Conservation (phyloP, 2,329 filamentous ascomycete genomes). For the Fusarium palustre region DNA sequence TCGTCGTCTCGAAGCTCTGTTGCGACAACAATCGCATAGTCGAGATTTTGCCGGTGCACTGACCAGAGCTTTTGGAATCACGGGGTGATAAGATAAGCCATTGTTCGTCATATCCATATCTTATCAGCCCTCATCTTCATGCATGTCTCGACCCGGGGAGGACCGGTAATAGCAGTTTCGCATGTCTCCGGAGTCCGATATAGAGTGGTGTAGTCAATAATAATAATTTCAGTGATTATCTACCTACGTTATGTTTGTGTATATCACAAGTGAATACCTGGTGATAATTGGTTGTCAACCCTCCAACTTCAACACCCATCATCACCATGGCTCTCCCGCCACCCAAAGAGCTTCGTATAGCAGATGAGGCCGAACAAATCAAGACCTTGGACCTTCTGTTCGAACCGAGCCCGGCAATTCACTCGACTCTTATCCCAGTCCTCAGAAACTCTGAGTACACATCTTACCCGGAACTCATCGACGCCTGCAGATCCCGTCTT, state of each 20-base stretch:
- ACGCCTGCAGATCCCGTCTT: slow-evolving; percentile 72
- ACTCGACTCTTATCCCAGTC: slow-evolving; percentile 75
- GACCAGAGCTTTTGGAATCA: slow-evolving; percentile 46
- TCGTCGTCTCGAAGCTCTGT: slow-evolving; percentile 42
- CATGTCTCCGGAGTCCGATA: slow-evolving; percentile 44
- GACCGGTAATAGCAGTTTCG: slow-evolving; percentile 39
- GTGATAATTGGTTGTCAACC: background rate
- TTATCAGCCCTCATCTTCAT: slow-evolving; percentile 32
- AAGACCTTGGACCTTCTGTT: slow-evolving; percentile 81
- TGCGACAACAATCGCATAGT: slow-evolving; percentile 45
- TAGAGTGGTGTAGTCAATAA: slow-evolving; percentile 3
- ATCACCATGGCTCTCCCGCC: slow-evolving; percentile 63
- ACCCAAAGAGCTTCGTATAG: slow-evolving; percentile 65
- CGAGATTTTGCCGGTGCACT: slow-evolving; percentile 51
- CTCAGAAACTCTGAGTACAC: slow-evolving; percentile 68
- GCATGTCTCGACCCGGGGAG: slow-evolving; percentile 35
- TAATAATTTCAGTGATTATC: background rate
- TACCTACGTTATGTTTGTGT: background rate
- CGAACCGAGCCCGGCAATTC: slow-evolving; percentile 81
- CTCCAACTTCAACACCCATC: slow-evolving; percentile 10
- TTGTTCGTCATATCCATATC: slow-evolving; percentile 3
- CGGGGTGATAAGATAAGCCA: slow-evolving; percentile 50
- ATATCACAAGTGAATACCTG: background rate
- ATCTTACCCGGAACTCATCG: slow-evolving; percentile 77
- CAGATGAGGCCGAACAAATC: slow-evolving; percentile 66